A percentile compares a stretch with the other conserved stretches of the same genome.
These are phyloP conservation scores for Cryptococcus neoformans DNA, from an alignment of 1,284 basidiomycete genomes.

Conservation along the genomic window DNA sequence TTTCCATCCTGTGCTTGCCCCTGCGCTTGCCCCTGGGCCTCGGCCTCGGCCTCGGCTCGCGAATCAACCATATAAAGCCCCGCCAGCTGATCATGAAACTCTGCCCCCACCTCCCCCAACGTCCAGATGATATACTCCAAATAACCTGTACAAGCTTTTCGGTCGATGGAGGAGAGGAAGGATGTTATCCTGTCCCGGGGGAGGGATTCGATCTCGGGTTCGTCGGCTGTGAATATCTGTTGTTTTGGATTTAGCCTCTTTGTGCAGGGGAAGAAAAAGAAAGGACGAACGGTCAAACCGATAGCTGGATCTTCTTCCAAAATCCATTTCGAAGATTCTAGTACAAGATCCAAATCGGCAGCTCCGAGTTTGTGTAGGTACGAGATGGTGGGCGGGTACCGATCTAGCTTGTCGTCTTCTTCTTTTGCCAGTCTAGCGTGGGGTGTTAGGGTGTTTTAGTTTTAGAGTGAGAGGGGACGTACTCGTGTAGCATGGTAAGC, in stretches of 20 bases:
- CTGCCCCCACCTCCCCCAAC: constrained; percentile 62
- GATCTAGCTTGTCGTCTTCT: constrained; percentile 73
- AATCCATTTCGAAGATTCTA: constrained; percentile 78
- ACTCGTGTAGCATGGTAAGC: constrained; percentile 75
- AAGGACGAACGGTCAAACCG: constrained; percentile 9
- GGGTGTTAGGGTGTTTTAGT: constrained; percentile 1
- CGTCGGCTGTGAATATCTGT: constrained; percentile 90
- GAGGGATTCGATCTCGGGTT: constrained; percentile 68
- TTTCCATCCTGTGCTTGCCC: too few relatives aligned
- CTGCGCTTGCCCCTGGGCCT: too few relatives aligned
- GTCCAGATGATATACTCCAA: constrained; percentile 82
- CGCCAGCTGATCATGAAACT: constrained; percentile 83
- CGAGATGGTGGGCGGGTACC: constrained; percentile 75
- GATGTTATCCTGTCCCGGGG: constrained; percentile 71
- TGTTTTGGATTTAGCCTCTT: too few relatives aligned
- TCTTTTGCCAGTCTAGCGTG: constrained; percentile 66
- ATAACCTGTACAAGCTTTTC: constrained; percentile 67
- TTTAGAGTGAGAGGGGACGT: constrained; percentile 31
- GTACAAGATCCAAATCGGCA: constrained; percentile 72
- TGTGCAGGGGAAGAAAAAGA: too few relatives aligned
- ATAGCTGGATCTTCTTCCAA: constrained; percentile 70
- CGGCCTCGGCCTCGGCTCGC: constrained; percentile 50
- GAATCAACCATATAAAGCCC: constrained; percentile 69
- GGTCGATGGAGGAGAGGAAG: constrained; percentile 71
- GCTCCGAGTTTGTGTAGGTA: constrained; percentile 91